Conservation (phyloP, 305 asterid genomes). For the Coffea humblotiana region DNA sequence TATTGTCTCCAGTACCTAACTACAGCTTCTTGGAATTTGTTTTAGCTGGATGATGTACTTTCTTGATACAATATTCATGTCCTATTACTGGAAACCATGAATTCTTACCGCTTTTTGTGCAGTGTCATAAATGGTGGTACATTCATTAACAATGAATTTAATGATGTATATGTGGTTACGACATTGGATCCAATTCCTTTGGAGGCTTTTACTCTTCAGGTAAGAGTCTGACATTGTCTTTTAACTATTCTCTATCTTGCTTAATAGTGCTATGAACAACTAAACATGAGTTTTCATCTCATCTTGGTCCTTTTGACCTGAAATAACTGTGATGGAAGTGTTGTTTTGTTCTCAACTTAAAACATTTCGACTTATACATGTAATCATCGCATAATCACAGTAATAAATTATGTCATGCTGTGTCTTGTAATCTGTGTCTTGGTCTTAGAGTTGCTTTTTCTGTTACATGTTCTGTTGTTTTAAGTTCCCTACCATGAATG, state of each 20-base stretch:
- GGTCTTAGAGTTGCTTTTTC: background rate
- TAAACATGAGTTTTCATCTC: background rate
- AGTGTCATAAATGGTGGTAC: conserved; percentile 75
- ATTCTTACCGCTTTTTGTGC: conserved; percentile 32
- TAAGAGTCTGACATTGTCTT: conserved; percentile 24
- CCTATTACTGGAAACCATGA: background rate
- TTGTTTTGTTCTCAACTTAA: background rate
- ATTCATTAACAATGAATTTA: conserved; percentile 82
- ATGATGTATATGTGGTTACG: conserved; percentile 94
- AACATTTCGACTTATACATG: background rate
- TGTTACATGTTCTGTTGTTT: background rate
- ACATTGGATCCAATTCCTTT: conserved; percentile 82
- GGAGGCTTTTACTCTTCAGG: conserved; percentile 98
- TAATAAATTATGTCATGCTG: background rate
- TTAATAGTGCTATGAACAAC: background rate
- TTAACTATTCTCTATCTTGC: background rate
- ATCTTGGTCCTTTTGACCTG: background rate
- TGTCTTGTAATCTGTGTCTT: background rate
- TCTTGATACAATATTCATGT: background rate
- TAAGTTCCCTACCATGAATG: background rate
- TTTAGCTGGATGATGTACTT: background rate
- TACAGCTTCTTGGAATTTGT: background rate
- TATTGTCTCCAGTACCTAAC: background rate
- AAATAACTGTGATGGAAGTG: background rate
- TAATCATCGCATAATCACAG: background rate